Conservation (phyloP, 371 early-diverging fungal species). For the Dentiscutata heterogama region DNA sequence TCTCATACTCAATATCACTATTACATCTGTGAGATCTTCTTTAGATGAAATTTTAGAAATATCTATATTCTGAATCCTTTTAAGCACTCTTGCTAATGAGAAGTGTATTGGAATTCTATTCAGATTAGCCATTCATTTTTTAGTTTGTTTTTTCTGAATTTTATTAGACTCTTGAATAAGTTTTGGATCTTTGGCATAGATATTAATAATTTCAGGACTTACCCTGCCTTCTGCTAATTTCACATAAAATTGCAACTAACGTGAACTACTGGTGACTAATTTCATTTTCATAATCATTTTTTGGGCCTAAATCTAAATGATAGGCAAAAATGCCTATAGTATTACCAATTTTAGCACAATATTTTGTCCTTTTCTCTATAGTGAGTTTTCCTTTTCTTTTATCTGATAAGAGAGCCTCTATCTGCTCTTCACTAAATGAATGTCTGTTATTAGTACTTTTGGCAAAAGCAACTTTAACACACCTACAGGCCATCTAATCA, state of each 20-base stretch:
- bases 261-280: background rate
- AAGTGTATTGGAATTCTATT: background rate
- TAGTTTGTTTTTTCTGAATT: background rate
- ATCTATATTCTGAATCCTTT: background rate
- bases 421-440: constrained; percentile 1
- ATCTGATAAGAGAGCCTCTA: background rate
- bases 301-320: background rate
- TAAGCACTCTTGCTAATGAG: background rate
- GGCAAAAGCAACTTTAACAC: background rate
- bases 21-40: constrained; percentile 7
- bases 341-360: background rate
- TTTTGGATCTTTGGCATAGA: background rate
- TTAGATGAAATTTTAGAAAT: background rate
- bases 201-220: background rate
- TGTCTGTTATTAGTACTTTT: background rate
- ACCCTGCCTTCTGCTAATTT: background rate
- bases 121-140: background rate
- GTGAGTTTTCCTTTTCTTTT: background rate
- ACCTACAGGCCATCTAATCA: background rate
- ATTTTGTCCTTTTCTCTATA: background rate
- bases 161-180: background rate
- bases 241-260: no score
- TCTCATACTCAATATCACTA: constrained; percentile 28
- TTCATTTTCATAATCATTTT: background rate
- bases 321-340: background rate